Evolutionary conservation across 768 basidiomycete genomes (phyloP), one percentile per base, ranked within the genome.

Genomic region (Basidioascus undulatus): DNA sequence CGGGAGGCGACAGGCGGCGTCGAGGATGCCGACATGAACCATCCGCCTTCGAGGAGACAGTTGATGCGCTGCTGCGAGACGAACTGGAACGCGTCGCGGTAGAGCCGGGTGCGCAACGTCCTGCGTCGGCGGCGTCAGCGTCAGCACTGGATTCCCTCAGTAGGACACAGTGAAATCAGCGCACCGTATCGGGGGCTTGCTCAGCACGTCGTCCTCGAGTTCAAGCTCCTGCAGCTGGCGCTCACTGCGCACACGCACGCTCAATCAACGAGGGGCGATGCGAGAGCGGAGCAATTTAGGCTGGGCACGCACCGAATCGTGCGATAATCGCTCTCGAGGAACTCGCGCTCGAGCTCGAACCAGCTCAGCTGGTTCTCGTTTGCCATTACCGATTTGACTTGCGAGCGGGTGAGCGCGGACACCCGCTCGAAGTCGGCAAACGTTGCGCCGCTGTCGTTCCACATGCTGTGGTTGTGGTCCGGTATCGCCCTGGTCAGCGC

Each of bases 161-260:
- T n/a, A n/a, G n/a, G n/a, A n/a, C n/a, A n/a, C n/a, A n/a, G n/a
- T 15, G 27, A 33, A 12, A 23, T 7, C 23, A 8, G 25, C 19
- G 23, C 46, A 84, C 83, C 82, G 65, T 23, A 89, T 73, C 6
- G 84, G 79, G 15, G 77, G 66, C 57, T 83, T 86, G 57, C 69
- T 78, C 45, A 84, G 58, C 12, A 87, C 57, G 55, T 86, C 83
- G 54, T 89, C 84, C 54, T 86, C 80, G 31, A 71, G 62, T 53
- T 86, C 84, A 5, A 86, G 63, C 53, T 87, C 81, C 53, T 77
- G 71, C 78, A 86, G 79, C 58, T 86, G 83, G 27, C 80, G 65
- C n/a, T n/a, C n/a, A n/a, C n/a, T n/a, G n/a, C n/a, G n/a, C n/a
- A n/a, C n/a, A n/a, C n/a, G n/a, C n/a, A n/a, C n/a, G n/a, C n/a